Conservation (phyloP, 2,329 filamentous ascomycete genomes). For the Venturia pyrina region DNA sequence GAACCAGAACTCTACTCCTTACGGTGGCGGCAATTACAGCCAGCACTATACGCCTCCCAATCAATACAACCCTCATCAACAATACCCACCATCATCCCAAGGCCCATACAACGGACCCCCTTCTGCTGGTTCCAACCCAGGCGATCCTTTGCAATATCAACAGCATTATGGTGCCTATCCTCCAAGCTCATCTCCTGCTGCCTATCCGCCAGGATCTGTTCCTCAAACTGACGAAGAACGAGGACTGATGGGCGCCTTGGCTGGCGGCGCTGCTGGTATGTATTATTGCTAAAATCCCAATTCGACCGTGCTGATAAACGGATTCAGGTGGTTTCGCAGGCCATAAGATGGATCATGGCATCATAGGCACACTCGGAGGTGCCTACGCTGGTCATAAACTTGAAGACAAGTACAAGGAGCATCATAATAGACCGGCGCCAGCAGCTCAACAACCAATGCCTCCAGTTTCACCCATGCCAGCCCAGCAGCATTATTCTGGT, state of each 20-base stretch:
- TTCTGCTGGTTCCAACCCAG: not conserved
- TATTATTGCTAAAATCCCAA: not conserved
- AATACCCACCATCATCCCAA: not conserved
- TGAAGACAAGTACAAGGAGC: constrained; percentile 11
- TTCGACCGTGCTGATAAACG: not conserved
- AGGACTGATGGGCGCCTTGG: constrained; percentile 11
- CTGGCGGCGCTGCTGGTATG: constrained; percentile 9
- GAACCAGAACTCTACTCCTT: not conserved
- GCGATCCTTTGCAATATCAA: not conserved
- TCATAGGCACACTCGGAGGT: constrained; percentile 9
- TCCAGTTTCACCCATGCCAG: not conserved
- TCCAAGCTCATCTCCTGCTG: not conserved
- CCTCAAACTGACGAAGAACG: constrained; percentile 10
- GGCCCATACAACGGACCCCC: not conserved
- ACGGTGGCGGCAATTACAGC: not conserved
- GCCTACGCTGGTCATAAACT: constrained; percentile 12
- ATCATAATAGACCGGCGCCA: not conserved
- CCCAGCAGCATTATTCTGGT: not conserved
- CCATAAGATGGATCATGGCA: constrained; percentile 11
- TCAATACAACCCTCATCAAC: constrained; percentile 4
- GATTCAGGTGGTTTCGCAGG: not conserved
- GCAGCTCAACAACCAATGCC: not conserved
- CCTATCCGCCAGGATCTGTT: not conserved
- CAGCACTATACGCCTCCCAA: not conserved
- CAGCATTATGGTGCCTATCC: not conserved